Evolutionary conservation across 352 stramenopile species (phyloP), one percentile per base, ranked within the genome.

Genomic region (Phytophthora cactorum): DNA sequence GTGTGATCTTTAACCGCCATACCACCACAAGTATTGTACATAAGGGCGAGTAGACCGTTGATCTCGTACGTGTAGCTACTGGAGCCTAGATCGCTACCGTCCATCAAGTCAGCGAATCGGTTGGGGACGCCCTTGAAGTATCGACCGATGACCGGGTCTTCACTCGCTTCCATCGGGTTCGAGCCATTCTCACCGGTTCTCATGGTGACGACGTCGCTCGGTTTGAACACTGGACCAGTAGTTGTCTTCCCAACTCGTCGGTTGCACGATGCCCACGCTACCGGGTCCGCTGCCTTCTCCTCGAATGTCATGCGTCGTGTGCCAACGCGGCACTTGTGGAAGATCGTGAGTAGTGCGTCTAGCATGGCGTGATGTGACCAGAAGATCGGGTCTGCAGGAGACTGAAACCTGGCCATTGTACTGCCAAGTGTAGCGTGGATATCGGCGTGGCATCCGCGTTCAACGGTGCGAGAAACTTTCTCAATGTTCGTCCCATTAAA

Each of bases 361-460:
- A 93, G 46, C 66, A 78, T 86, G 7, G 79, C 66, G 56, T 93
- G 84, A 36, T 90, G 79, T 17, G 79, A 90, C 72, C 73, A 93
- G 65, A 91, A 93, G 11, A 91, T 74, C 17, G 82, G 82, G 15
- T 92, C 84, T 1, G 70, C 51, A 0, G 83, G 78, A 5, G 81
- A 82, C 52, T 70, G 52, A 50, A 85, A 77, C 47, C 65, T 78
- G 0, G 59, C 43, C 77, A 93, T 91, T 8, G 66, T 70, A 5
- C 70, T 62, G n/a, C 57, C 77, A 2, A 91, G 52, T 15, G 59
- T 61, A 12, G 52, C 44, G 59, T 92, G 82, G 12, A 91, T 69
- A 29, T 75, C 77, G 55, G 84, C 71, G 71, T 92, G 84, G 5
- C 66, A 68, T 5, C 77, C 78, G 1, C 57, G 39, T 28, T 92